Conservation (phyloP, 441 rosid species). For the Populus hybrid region DNA sequence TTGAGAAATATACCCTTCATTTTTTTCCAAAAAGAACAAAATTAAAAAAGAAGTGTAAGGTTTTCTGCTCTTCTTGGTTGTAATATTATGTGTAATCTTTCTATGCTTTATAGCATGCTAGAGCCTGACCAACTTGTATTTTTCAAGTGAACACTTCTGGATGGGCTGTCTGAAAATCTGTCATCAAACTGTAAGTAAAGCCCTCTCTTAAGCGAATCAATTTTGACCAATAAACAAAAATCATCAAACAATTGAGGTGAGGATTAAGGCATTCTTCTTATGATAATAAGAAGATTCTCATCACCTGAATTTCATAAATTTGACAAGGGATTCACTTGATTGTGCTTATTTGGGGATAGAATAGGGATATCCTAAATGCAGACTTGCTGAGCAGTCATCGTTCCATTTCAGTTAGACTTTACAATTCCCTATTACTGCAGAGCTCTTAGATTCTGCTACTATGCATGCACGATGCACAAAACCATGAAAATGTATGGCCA, state of each 20-base stretch:
- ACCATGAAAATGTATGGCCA: neutral
- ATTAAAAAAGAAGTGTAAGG: conserved; percentile 8
- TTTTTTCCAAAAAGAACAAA: conserved; percentile 9
- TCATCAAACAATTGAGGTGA: no score
- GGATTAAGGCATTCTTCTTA: no score
- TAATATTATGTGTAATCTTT: neutral
- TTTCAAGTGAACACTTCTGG: no score
- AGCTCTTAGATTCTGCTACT: neutral
- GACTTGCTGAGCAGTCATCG: neutral
- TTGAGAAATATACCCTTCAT: conserved; percentile 84
- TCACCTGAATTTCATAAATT: neutral
- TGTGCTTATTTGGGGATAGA: neutral
- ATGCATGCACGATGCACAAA: neutral
- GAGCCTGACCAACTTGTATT: no score
- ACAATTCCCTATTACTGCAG: neutral
- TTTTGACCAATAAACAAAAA: no score
- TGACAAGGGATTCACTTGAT: neutral
- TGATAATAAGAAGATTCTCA: no score
- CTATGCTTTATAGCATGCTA: neutral
- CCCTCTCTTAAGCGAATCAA: no score
- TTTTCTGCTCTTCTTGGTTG: neutral
- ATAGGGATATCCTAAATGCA: neutral
- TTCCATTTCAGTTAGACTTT: neutral
- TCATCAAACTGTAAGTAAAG: no score
- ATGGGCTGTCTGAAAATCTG: no score